Base-by-base conservation (phyloP, 495 filamentous ascomycete genomes). In the Chaetomidium leptoderma region DNA sequence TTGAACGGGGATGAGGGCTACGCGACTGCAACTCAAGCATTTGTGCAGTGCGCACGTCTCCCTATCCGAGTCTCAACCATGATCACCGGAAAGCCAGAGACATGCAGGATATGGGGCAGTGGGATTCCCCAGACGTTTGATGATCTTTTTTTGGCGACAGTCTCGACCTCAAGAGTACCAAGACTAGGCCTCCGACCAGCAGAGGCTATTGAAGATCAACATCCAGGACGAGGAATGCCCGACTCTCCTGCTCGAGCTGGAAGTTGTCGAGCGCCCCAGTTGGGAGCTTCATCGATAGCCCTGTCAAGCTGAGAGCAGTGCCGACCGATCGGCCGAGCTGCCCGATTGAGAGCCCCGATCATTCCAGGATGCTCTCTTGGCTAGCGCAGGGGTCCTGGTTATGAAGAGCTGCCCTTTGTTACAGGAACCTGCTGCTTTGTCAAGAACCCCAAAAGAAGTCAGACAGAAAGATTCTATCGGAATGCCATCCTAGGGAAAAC, bases 1-100 rank as follows among this genome's bases (percentile, higher is more conserved):
- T 6, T 24, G n/a, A n/a, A n/a, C 21, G 40, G 21, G 17, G 8
- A 11, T 11, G 7, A 13, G 13, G n/a, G n/a, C n/a, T 23, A 24
- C 5, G 51, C 32, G 35, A 35, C 26, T 63, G 43, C 55, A 54
- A 59, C 60, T 44, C 52, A 50, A 63, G 60, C 51, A 55, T 63
- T 55, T 55, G 60, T 55, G 60, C 55, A 39, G 10, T 36, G n/a
- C n/a, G n/a, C n/a, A n/a, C n/a, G n/a, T n/a, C n/a, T n/a, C n/a
- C n/a, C n/a, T n/a, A n/a, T n/a, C n/a, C n/a, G n/a, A n/a, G n/a
- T n/a, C n/a, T n/a, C n/a, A n/a, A n/a, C n/a, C n/a, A n/a, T n/a
- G n/a, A n/a, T n/a, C n/a, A n/a, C n/a, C n/a, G 19, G 39, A 30
- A 19, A 24, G 10, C 17, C 21, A 43, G 10, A 23, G 40, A 43